Evolutionary conservation across 768 basidiomycete genomes (phyloP).

Genomic region (Collybiopsis confluens): DNA sequence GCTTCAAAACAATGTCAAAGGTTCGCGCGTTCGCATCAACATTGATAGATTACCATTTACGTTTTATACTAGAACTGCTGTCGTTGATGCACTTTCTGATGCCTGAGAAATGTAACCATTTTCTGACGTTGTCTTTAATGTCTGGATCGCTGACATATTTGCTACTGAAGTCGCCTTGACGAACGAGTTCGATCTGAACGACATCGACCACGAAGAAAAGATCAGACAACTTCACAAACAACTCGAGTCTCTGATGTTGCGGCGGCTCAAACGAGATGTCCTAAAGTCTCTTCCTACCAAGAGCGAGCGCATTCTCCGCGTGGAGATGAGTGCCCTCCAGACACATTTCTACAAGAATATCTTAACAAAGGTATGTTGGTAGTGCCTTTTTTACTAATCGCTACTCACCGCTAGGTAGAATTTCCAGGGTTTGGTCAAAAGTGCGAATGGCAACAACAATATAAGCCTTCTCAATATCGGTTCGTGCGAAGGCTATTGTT

Average conservation of each 20-base stretch:
- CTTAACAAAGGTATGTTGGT: conserved; percentile 67
- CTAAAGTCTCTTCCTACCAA: conserved; percentile 95
- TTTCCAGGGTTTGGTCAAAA: conserved; percentile 88
- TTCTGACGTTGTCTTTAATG: not conserved
- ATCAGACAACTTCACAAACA: conserved; percentile 96
- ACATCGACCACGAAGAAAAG: conserved; percentile 88
- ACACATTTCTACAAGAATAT: conserved; percentile 99
- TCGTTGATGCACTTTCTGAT: conserved; percentile 99
- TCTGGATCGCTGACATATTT: not conserved
- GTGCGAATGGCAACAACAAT: conserved; percentile 82
- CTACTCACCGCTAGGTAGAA: conserved; percentile 49
- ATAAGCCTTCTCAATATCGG: conserved; percentile 96
- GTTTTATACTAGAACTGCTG: conserved; percentile 63
- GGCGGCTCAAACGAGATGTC: conserved; percentile 93
- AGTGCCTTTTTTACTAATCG: not conserved
- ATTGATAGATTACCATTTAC: conserved; percentile 11
- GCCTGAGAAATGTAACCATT: conserved; percentile 87
- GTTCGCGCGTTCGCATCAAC: conserved; percentile 34
- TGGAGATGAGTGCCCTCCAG: conserved; percentile 96
- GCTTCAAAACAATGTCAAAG: conserved; percentile 98
- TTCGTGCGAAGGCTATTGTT: conserved; percentile 25
- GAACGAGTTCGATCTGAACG: conserved; percentile 93
- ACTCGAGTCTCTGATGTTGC: conserved; percentile 89
- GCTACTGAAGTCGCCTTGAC: conserved; percentile 74
- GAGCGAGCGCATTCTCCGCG: conserved; percentile 94